Base-by-base conservation (phyloP, 179 eudicot species). In the Spergularia azorica region DNA sequence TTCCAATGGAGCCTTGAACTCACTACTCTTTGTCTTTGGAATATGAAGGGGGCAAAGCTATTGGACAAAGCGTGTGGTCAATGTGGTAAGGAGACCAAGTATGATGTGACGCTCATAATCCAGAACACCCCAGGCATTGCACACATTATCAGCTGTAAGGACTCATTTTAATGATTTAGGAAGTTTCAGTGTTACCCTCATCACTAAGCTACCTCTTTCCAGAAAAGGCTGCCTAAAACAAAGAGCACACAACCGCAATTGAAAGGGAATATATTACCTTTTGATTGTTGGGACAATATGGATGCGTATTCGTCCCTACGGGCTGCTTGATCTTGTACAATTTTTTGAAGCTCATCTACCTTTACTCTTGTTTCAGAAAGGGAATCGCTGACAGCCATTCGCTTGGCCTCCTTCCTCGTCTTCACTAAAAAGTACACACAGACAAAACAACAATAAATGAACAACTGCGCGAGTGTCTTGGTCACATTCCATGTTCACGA, bases 331-430 rank as follows among this genome's bases (percentile, higher is more conserved):
- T 89, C 94, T 74, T 78, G 84, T 63, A 94, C 87, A 67, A 87
- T 78, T 79, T 88, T 84, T 64, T 84, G 84, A 61, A 92, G 91
- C 76, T 94, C 97, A 56, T 84, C 90, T 46, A 83, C 84, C 80
- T 88, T 86, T 68, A 86, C 85, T 85, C 85, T 87, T 77, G 86
- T 78, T 52, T 80, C 88, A 74, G 91, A 87, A 57, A 88, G 80
- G 6, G 90, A 83, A 74, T 94, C 97, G 70, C 73, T 71, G 56
- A 81, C 8, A 39, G 91, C 86, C 85, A 94, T 92, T 77, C 88
- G 78, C 78, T 85, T 85, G 51, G 93, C 93, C 86, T 94, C 98
- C 82, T 90, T 92, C 16, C 94, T 86, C 13, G 92, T 94, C 87
- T 90, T 94, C 81, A 86, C 98, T 94, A 56, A n/a, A 57, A 71